phyloP scores from a whole-genome alignment of 805 yeast genomes.

The Schizosaccharomyces osmophilus region DNA sequence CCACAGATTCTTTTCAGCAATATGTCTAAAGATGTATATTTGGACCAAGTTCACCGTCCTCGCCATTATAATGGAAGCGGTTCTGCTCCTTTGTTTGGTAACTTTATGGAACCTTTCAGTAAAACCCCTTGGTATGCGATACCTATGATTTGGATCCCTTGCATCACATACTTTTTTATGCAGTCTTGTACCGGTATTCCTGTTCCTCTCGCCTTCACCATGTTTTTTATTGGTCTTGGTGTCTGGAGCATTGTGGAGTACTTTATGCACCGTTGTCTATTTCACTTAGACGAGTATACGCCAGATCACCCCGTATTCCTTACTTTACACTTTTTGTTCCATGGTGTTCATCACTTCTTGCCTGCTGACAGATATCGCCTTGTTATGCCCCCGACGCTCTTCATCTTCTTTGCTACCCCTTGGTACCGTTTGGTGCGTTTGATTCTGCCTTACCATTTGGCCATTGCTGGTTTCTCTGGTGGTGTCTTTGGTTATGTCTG shows the following conservation, averaged over 20 bases:
- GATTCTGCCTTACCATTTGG: slow-evolving; percentile 56
- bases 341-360: slow-evolving; percentile 88
- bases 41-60: slow-evolving; percentile 93
- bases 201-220: slow-evolving; percentile 22
- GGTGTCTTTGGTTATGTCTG: slow-evolving; percentile 80
- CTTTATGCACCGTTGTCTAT: slow-evolving; percentile 63
- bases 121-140: slow-evolving; percentile 88
- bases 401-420: slow-evolving; percentile 49
- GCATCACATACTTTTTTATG: slow-evolving; percentile 31
- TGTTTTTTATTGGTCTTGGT: slow-evolving; percentile 60
- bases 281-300: slow-evolving; percentile 70
- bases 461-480: slow-evolving; percentile 86
- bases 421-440: slow-evolving; percentile 55
- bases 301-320: slow-evolving; percentile 59
- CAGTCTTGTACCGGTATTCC: slow-evolving; percentile 7
- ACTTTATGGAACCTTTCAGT: slow-evolving; percentile 74
- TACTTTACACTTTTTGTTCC: slow-evolving; percentile 69
- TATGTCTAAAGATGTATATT: slow-evolving; percentile 68
- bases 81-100: slow-evolving; percentile 86
- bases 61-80: slow-evolving; percentile 84
- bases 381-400: slow-evolving; percentile 89
- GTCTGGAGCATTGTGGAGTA: slow-evolving; percentile 91
- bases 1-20: slow-evolving; percentile 43
- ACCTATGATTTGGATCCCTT: slow-evolving; percentile 72
- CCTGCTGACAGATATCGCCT: slow-evolving; percentile 89